These are phyloP conservation scores for Dendrobium chrysotoxum DNA, from an alignment of 106 monocot species.

Conservation along the genomic window DNA sequence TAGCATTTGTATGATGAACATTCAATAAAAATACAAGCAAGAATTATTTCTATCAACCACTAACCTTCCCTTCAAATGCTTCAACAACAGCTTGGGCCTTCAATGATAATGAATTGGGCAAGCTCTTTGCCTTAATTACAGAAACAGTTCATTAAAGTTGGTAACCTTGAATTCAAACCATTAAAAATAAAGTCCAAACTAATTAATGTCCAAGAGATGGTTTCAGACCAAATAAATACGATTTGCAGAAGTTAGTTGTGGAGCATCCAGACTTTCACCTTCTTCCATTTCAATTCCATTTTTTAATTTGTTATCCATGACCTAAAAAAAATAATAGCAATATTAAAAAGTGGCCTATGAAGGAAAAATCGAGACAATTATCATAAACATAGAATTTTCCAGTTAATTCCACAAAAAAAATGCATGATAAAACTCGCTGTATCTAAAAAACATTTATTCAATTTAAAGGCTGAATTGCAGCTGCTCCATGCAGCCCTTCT, in stretches of 20 bases:
- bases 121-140: conserved; percentile 50
- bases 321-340: conserved; percentile 30
- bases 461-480: not conserved
- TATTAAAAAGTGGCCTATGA: not conserved
- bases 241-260: conserved; percentile 30
- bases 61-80: conserved; percentile 83
- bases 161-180: not conserved
- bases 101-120: conserved; percentile 51
- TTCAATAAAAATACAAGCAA: not conserved
- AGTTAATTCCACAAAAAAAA: not conserved
- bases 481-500: not conserved
- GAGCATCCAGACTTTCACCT: conserved; percentile 21
- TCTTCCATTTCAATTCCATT: conserved; percentile 63
- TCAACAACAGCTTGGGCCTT: conserved; percentile 69
- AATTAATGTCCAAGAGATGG: not conserved
- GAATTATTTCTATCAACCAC: not conserved
- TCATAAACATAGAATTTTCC: not conserved
- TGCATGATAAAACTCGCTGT: not conserved
- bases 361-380: not conserved
- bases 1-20: not conserved
- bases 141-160: not conserved
- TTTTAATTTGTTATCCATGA: conserved; percentile 81
- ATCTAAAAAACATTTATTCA: not conserved
- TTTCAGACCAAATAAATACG: conserved; percentile 54
- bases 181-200: not conserved